Base-by-base conservation (phyloP, 768 basidiomycete genomes). In the Leucosporidium yakuticum region DNA sequence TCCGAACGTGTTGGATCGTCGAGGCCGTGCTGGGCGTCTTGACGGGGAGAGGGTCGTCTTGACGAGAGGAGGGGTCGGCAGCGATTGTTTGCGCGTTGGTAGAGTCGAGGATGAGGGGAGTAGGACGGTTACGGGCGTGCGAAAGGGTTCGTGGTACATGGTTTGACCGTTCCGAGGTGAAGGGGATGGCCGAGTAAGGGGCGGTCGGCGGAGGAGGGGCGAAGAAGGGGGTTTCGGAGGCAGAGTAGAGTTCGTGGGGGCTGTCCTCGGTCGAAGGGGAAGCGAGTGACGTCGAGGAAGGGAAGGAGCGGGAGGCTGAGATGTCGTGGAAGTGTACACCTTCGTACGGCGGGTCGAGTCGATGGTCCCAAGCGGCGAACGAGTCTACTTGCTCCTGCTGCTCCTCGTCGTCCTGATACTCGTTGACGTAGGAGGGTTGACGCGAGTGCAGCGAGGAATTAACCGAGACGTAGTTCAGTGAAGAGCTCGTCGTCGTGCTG, bases 261-360 rank as follows among this genome's bases (percentile, higher is more conserved):
- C 39, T 44, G 39, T 44, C 39, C 34, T 68, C 67, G 51, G 57
- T 63, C 7, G 58, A 56, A 0, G 58, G 50, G 7, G 65, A 66
- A 15, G 60, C 19, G 32, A 48, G n/a, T 5, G 65, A 64, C 7
- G 44, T 2, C 12, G 62, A 39, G 15, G 53, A 60, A 19, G 64
- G 47, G 6, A 55, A n/a, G n/a, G 69, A 60, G 53, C 55, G 36
- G 3, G 59, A n/a, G 27, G 39, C 61, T 14, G 49, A 20, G 51
- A 47, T 23, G 29, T 57, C 55, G 55, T 51, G 39, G 14, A 44
- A 44, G 17, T 44, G 39, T 44, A 44, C 39, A 7, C 39, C 39
- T 44, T 44, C 39, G 39, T 44, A 44, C 6, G 39, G 39, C 39
- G 39, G 39, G 39, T 44, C 39, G 39, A 44, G 39, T 15, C 39